phyloP scores from a whole-genome alignment of 176 grass and related monocot species.

The Urochloa ruziziensis region DNA sequence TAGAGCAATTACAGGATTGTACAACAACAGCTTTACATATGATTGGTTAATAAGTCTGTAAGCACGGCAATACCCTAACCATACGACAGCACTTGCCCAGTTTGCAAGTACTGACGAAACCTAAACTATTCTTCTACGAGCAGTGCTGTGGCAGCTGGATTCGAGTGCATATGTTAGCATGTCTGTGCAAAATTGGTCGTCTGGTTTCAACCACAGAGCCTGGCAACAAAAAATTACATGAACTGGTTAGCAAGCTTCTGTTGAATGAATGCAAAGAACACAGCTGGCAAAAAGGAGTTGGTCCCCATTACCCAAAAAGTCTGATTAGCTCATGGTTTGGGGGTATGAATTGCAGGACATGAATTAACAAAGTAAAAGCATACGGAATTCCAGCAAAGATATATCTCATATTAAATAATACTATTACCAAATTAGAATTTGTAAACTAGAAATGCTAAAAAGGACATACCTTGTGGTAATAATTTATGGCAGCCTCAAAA shows the following conservation, averaged over 20 bases:
- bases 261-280: constrained; percentile 11
- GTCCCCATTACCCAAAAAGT: constrained; percentile 2
- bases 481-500: constrained; percentile 77
- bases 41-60: constrained; percentile 8
- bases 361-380: constrained; percentile 2
- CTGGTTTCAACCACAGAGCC: constrained; percentile 94
- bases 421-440: not conserved
- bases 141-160: constrained; percentile 35
- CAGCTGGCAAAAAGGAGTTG: not conserved
- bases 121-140: constrained; percentile 39
- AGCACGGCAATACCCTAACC: not conserved
- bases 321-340: not conserved
- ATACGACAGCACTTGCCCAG: constrained; percentile 22
- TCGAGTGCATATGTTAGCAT: constrained; percentile 81
- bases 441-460: not conserved
- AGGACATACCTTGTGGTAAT: constrained; percentile 87
- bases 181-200: constrained; percentile 86
- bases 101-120: constrained; percentile 7
- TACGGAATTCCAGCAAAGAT: constrained; percentile 9
- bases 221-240: constrained; percentile 12
- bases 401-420: not conserved
- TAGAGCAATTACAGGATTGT: constrained; percentile 34
- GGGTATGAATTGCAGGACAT: not conserved
- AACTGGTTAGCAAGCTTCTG: not conserved
- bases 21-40: constrained; percentile 47